Base-by-base conservation (phyloP, 225 moss, liverwort and hornwort species). In the Climacium dendroides region DNA sequence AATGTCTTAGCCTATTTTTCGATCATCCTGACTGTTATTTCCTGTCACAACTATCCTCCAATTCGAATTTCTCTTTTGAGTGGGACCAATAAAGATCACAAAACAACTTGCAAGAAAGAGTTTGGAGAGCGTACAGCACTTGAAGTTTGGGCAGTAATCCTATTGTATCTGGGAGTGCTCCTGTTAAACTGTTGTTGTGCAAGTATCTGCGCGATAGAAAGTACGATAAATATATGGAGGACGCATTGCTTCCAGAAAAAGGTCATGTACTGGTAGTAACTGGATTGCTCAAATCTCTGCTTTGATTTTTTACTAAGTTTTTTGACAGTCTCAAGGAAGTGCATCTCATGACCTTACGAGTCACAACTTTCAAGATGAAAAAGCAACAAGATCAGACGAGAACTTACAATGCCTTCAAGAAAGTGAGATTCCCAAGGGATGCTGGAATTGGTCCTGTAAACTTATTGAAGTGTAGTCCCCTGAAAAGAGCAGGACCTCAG, bases 381-480 rank as follows among this genome's bases (percentile, higher is more conserved):
- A 73, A 66, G 7, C 26, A 82, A 48, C 45, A 70, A 83, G 62
- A 32, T 66, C 41, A 77, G 39, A 66, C 18, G 35, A 74, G 79
- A 79, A 14, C 80, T 93, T 89, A 94, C 94, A 94, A 77, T 61
- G 88, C 88, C 78, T 89, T 90, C 60, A 93, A 84, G 52, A 50
- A 41, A 82, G 89, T 87, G 74, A 93, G 88, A 75, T 88, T 90
- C 59, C 89, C 91, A 57, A 94, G 65, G 48, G 90, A 82, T 80
- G 85, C 83, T 87, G 93, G 94, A 78, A 94, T 91, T 59, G 85
- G 81, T 79, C 93, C 94, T 26, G 88, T 92, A 28, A 94, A 84
- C 24, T 89, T 92, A 83, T 94, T 94, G 86, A 89, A 83, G 83
- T 89, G 92, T 19, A 94, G 72, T 62, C 85, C 90, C 85, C 93